Conservation (phyloP, 768 basidiomycete genomes). For the Lenzites betulinus region DNA sequence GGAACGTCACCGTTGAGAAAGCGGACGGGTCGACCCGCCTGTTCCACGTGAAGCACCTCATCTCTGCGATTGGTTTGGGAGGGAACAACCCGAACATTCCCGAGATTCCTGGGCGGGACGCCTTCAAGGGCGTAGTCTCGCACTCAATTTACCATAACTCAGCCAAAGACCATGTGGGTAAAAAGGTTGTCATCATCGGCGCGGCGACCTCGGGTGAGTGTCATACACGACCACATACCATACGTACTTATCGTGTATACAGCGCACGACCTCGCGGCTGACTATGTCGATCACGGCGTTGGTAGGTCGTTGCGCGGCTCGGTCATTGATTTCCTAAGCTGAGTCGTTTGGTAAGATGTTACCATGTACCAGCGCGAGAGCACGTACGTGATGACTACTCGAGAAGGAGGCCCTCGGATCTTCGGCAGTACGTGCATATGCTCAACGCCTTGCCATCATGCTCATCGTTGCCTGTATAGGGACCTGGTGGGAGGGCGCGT, state of each 20-base stretch:
- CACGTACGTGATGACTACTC: constrained; percentile 48
- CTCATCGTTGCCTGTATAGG: constrained; percentile 18
- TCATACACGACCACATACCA: neutral
- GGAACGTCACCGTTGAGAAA: constrained; percentile 35
- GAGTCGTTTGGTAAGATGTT: constrained; percentile 41
- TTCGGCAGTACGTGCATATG: constrained; percentile 29
- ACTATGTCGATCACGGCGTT: constrained; percentile 46
- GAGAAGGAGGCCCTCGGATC: constrained; percentile 38
- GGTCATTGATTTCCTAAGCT: neutral
- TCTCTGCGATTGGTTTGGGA: constrained; percentile 43
- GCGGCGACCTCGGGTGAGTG: constrained; percentile 56
- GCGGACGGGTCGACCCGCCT: constrained; percentile 37
- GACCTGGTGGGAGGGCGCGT: constrained; percentile 47
- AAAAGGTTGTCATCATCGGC: constrained; percentile 72
- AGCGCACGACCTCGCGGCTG: constrained; percentile 53
- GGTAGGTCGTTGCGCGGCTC: constrained; percentile 32
- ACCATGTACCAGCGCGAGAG: constrained; percentile 60
- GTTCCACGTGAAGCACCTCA: constrained; percentile 37
- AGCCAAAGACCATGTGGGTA: constrained; percentile 60
- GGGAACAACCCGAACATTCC: constrained; percentile 43
- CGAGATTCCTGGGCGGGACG: constrained; percentile 42
- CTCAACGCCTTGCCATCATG: neutral
- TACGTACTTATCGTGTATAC: neutral
- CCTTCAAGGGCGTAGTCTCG: constrained; percentile 61
- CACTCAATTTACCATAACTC: constrained; percentile 60